phyloP scores from a whole-genome alignment of 148 eudicot genomes.

The Nepenthes gracilis region DNA sequence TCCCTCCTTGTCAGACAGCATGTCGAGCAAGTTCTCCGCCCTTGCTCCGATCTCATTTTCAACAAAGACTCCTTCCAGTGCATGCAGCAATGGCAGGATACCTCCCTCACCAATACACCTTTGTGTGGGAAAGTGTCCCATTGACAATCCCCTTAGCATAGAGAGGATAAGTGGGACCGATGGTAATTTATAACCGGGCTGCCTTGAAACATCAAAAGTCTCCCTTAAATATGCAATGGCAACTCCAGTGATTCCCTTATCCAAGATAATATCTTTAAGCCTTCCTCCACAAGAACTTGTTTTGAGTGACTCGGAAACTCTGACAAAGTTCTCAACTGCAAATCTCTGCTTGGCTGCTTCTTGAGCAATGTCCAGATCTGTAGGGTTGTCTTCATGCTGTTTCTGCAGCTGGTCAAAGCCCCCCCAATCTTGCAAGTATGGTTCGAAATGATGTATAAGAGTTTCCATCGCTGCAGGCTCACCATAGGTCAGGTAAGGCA shows the following conservation, averaged over 20 bases:
- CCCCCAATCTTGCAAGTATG: slow-evolving; percentile 65
- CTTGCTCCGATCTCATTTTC: slow-evolving; percentile 97
- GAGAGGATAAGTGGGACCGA: slow-evolving; percentile 91
- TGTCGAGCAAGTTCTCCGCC: slow-evolving; percentile 96
- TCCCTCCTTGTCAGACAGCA: slow-evolving; percentile 83
- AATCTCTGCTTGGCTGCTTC: slow-evolving; percentile 70
- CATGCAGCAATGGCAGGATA: slow-evolving; percentile 84
- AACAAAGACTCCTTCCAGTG: slow-evolving; percentile 88
- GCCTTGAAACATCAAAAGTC: slow-evolving; percentile 64
- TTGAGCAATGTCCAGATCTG: slow-evolving; percentile 61
- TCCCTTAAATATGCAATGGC: slow-evolving; percentile 60
- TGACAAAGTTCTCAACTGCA: slow-evolving; percentile 89
- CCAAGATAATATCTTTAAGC: slow-evolving; percentile 90
- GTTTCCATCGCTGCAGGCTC: slow-evolving; percentile 99
- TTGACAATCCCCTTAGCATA: slow-evolving; percentile 97
- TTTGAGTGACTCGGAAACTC: slow-evolving; percentile 94
- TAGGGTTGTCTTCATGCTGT: slow-evolving; percentile 60
- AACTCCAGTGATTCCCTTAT: slow-evolving; percentile 66
- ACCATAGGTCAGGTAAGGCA: slow-evolving; percentile 96
- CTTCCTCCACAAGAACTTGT: slow-evolving; percentile 97
- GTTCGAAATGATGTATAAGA: slow-evolving; percentile 83
- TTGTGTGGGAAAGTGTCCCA: slow-evolving; percentile 91
- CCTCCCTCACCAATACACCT: slow-evolving; percentile 70
- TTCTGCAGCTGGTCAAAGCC: slow-evolving; percentile 76
- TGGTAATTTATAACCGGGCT: slow-evolving; percentile 65